Evolutionary conservation across 2,329 filamentous ascomycete genomes (phyloP), one percentile per base, ranked within the genome.

Genomic region (Sporothrix brunneoviolacea): DNA sequence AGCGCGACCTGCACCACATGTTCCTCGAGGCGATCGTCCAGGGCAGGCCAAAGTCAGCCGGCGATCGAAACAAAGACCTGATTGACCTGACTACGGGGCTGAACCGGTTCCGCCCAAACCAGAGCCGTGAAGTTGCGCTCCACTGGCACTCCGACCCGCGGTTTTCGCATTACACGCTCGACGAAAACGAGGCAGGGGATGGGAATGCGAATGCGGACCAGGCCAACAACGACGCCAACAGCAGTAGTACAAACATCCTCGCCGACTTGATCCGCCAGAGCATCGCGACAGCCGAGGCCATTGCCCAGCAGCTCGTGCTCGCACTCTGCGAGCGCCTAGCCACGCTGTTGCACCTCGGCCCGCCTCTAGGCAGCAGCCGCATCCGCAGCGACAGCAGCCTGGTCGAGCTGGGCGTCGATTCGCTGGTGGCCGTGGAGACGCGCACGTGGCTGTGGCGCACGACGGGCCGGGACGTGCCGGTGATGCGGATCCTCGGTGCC

Each of bases 1-100:
- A 79, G 59, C 64, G 67, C 3, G 73, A 77, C 48, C 58, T 78
- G 15, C 73, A 77, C 55, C 70, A 74, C 55, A 69, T 74, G 63
- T 74, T 79, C 53, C 65, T 75, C 8, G 74, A 79, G 57, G 73
- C 74, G 5, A 70, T 79, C 59, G 65, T 1, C 66, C 68, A 0
- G 72, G 74, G 4, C 63, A 60, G 7, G 68, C 70, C 0, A 40
- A 39, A 2, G 12, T 16, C 38, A 5, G 32, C 36, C 0, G 42
- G 36, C 3, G 16, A 21, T 4, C 27, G 30, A 3, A 15, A 18
- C 1, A 32, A 12, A 2, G 55, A 59, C 18, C 55, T 65, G 7
- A 52, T 60, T 50, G 68, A 70, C 55, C 61, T 72, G 40, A 70
- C 66, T 0, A 69, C 68, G 0, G 70, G 70, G 12, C 54, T 73